Base-by-base conservation (phyloP, 768 basidiomycete genomes). In the Suillus tomentosus region DNA sequence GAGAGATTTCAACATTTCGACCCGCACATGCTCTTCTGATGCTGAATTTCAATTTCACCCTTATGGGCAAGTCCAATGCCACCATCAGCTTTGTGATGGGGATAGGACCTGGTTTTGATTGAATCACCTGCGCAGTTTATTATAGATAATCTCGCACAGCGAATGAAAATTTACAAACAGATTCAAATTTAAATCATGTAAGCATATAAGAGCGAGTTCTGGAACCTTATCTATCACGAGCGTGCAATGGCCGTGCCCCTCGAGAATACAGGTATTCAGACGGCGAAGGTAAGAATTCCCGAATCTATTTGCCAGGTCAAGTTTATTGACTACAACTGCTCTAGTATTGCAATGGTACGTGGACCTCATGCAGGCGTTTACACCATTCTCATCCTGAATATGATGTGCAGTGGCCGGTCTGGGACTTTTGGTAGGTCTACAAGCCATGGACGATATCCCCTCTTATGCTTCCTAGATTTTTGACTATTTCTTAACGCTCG, bases 401-500 rank as follows among this genome's bases (percentile, higher is more conserved):
- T 24, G 14, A 39, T 24, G 14, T 3, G 36, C 37, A 56, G 55
- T 56, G 37, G 55, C 55, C 7, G 55, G 55, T 15, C 22, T 56
- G 15, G 55, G 36, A 56, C 22, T 56, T 56, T 39, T 56, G 55
- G 55, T 56, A 24, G 22, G 55, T 39, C 13, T 24, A 17, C 5
- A 40, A 40, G 9, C 15, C 10, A 57, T 24, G 9, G 2, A 17
- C 3, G 7, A 10, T 17, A n/a, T 40, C 15, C 2, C 2, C 24
- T 39, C 56, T 57, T 24, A 57, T 57, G 15, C 24, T 17, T 2
- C 9, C 8, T 40, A 57, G 56, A 57, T 57, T 11, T 57, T 57
- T 40, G 56, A 57, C 5, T 57, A 57, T 57, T 57, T 57, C 15
- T 24, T 57, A 6, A 57, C 56, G 13, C 56, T 57, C 37, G 39